These are phyloP conservation scores for Gastrolobium villosum DNA, from an alignment of 306 rosid species.

Conservation along the genomic window DNA sequence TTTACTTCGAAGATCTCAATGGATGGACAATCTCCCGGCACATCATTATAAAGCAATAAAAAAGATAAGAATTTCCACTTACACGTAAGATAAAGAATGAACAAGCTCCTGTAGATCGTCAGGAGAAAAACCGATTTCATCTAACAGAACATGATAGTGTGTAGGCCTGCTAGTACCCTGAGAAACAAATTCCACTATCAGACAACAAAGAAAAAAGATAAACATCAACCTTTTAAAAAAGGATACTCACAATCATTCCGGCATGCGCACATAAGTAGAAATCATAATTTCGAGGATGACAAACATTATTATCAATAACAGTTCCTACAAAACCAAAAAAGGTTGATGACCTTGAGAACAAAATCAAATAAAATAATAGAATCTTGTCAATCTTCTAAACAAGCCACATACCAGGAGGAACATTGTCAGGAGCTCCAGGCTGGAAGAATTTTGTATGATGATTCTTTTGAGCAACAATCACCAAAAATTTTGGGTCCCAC, in stretches of 20 bases:
- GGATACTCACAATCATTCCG: slow-evolving; percentile 89
- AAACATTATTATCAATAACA: slow-evolving; percentile 83
- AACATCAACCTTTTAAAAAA: neutral
- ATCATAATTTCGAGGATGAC: slow-evolving; percentile 90
- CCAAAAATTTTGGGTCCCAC: slow-evolving; percentile 87
- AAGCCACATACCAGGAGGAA: slow-evolving; percentile 73
- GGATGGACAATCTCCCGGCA: neutral
- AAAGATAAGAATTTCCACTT: slow-evolving; percentile 49
- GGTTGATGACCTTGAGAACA: neutral
- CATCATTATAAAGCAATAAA: neutral
- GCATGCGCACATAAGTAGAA: slow-evolving; percentile 96
- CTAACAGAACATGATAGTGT: slow-evolving; percentile 85
- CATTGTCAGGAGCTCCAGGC: slow-evolving; percentile 78
- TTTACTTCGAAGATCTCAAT: neutral
- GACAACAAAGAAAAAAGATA: neutral
- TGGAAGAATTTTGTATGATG: slow-evolving; percentile 95
- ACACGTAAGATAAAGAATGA: slow-evolving; percentile 95
- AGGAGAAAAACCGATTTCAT: slow-evolving; percentile 82
- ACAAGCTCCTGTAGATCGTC: slow-evolving; percentile 95
- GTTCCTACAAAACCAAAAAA: slow-evolving; percentile 66
- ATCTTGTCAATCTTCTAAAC: neutral
- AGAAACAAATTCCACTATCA: neutral
- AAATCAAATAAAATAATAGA: neutral
- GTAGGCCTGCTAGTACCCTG: slow-evolving; percentile 97
- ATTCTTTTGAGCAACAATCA: slow-evolving; percentile 90